These are phyloP conservation scores for Rhodosporidiobolus sp. DNA, from an alignment of 768 basidiomycete genomes.

Conservation along the genomic window DNA sequence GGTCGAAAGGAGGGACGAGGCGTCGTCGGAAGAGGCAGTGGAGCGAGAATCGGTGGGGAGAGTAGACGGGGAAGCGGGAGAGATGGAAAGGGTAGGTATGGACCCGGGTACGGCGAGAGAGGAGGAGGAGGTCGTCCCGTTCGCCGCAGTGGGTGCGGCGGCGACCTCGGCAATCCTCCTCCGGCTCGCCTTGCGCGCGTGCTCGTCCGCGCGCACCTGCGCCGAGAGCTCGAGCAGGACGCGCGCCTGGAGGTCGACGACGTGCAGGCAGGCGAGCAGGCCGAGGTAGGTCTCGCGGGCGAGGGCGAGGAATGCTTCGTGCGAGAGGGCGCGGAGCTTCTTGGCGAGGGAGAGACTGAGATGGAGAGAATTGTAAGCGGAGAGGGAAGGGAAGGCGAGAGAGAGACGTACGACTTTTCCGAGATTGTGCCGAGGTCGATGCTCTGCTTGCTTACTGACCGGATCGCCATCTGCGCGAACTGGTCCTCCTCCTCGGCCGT, in stretches of 20 bases:
- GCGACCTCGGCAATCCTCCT: neutral
- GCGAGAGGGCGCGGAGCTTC: constrained; percentile 32
- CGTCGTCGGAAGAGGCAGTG: constrained; percentile 7
- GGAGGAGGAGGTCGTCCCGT: neutral
- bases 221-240: constrained; percentile 18
- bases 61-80: neutral
- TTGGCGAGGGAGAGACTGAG: constrained; percentile 35
- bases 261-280: constrained; percentile 34
- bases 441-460: constrained; percentile 27
- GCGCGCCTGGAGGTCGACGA: constrained; percentile 33
- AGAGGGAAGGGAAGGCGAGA: neutral
- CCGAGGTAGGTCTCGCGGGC: constrained; percentile 15
- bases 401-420: constrained; percentile 27
- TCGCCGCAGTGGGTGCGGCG: neutral
- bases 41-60: neutral
- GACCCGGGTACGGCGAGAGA: constrained; percentile 21
- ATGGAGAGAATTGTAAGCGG: neutral
- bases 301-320: constrained; percentile 24
- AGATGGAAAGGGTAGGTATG: neutral
- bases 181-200: constrained; percentile 17
- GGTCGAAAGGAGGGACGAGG: constrained; percentile 49
- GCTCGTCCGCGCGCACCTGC: constrained; percentile 7
- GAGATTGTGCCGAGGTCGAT: constrained; percentile 33
- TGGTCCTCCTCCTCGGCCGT: constrained; percentile 32
- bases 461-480: constrained; percentile 21